phyloP scores from a whole-genome alignment of 441 rosid genomes.

The Corymbia citriodora region DNA sequence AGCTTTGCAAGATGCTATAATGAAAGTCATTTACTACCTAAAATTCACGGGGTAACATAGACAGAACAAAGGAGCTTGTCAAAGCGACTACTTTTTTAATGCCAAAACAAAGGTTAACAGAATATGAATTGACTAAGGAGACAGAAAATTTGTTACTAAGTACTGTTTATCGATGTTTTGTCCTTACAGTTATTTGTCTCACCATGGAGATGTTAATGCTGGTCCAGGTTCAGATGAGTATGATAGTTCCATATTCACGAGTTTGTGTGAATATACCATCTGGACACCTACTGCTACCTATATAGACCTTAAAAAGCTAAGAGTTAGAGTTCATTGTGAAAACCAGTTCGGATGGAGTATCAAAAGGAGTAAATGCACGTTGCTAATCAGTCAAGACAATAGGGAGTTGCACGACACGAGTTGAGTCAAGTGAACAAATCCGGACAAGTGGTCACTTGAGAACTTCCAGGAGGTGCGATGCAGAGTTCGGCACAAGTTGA shows the following conservation, averaged over 20 bases:
- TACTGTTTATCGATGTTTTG: not conserved
- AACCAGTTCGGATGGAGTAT: not conserved
- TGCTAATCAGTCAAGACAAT: not conserved
- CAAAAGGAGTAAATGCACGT: not conserved
- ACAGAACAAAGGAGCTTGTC: not conserved
- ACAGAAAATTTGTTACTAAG: not conserved
- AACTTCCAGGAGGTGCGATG: not conserved
- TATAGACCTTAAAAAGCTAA: not conserved
- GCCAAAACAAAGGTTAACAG: not conserved
- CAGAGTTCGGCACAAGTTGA: not conserved
- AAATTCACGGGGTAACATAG: too few relatives aligned
- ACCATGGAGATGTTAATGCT: not conserved
- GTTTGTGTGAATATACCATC: not conserved
- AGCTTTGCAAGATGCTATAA: not conserved
- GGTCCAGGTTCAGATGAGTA: not conserved
- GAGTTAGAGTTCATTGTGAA: not conserved
- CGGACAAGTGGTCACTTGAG: not conserved
- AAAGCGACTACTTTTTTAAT: not conserved
- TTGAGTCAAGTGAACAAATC: not conserved
- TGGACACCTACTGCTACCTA: not conserved
- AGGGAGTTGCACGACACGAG: not conserved
- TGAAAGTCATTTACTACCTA: too few relatives aligned
- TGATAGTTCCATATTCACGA: not conserved
- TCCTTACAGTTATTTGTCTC: not conserved
- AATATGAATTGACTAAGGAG: rapidly evolving